phyloP scores from a whole-genome alignment of 2,329 filamentous ascomycete genomes.

The Gnomoniopsis sp. region DNA sequence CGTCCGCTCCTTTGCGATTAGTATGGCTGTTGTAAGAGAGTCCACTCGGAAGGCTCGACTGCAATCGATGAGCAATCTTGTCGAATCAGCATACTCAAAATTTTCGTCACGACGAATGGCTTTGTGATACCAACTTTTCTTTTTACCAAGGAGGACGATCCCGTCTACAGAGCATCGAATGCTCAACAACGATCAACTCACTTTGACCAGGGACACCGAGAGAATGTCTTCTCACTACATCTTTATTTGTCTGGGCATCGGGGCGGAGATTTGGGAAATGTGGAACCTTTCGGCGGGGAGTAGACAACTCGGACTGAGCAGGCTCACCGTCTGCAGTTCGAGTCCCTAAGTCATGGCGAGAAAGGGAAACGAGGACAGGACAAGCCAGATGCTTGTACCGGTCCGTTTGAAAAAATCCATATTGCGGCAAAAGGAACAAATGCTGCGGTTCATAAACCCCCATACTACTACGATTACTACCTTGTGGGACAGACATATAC shows the following conservation, averaged over 20 bases:
- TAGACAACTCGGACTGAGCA: constrained; percentile 6
- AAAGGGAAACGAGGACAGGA: neutral
- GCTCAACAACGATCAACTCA: neutral
- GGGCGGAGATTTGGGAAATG: constrained; percentile 1
- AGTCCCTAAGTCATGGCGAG: constrained; percentile 2
- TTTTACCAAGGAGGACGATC: constrained; percentile 1
- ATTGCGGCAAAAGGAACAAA: neutral
- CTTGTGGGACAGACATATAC: constrained; percentile 18
- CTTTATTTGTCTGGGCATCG: constrained; percentile 9
- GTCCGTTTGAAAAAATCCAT: neutral
- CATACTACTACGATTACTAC: neutral
- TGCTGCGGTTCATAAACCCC: neutral
- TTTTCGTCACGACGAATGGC: constrained; percentile 19
- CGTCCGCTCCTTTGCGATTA: constrained; percentile 37
- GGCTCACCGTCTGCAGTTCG: constrained; percentile 13
- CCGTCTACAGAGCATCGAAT: constrained; percentile 4
- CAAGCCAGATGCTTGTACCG: neutral
- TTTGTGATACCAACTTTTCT: constrained; percentile 19
- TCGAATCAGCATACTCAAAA: constrained; percentile 6
- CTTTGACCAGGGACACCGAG: constrained; percentile 4
- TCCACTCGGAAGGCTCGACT: constrained; percentile 1
- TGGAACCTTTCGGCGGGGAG: neutral
- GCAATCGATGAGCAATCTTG: constrained; percentile 1
- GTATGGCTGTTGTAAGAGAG: constrained; percentile 5
- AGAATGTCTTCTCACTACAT: constrained; percentile 13